Evolutionary conservation across 164 flowering plant genomes (phyloP).

Genomic region (Cinnamomum chago): DNA sequence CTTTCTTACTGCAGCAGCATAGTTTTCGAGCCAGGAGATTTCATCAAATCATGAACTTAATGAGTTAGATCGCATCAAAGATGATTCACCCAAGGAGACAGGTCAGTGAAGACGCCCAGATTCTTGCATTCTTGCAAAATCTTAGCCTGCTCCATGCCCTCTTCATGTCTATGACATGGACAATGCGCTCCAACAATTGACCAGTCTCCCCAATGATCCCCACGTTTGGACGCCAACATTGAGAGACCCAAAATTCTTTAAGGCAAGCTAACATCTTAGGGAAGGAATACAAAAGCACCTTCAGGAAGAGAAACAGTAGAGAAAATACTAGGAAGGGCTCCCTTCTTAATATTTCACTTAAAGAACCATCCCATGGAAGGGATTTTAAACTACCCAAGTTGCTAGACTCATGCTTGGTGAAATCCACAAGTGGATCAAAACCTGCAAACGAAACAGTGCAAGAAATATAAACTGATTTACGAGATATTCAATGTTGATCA

Average conservation of each 20-base stretch:
- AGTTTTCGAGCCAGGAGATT: background rate
- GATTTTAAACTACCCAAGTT: slow-evolving; percentile 10
- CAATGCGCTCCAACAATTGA: slow-evolving; percentile 49
- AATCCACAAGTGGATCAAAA: slow-evolving; percentile 16
- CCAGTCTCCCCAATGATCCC: slow-evolving; percentile 69
- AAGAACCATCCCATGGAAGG: slow-evolving; percentile 23
- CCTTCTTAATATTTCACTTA: slow-evolving; percentile 29
- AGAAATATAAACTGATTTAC: background rate
- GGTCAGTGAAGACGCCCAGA: slow-evolving; percentile 93
- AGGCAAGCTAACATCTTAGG: slow-evolving; percentile 37
- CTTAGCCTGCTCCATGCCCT: slow-evolving; percentile 65
- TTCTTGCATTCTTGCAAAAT: slow-evolving; percentile 63
- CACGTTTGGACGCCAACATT: slow-evolving; percentile 54
- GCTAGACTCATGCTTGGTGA: slow-evolving; percentile 18
- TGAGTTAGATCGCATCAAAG: slow-evolving; percentile 31
- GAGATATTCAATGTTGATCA: no score
- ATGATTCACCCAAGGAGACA: slow-evolving; percentile 68
- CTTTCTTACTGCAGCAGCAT: background rate
- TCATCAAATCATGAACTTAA: slow-evolving; percentile 4
- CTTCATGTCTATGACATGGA: slow-evolving; percentile 57
- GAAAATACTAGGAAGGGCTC: slow-evolving; percentile 60
- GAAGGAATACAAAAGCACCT: slow-evolving; percentile 28
- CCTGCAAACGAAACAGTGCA: slow-evolving; percentile 12
- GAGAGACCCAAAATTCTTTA: slow-evolving; percentile 43
- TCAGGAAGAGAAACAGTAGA: slow-evolving; percentile 43